Evolutionary conservation across 768 basidiomycete genomes (phyloP), one percentile per base, ranked within the genome.

Genomic region (Tulasnella sp.): DNA sequence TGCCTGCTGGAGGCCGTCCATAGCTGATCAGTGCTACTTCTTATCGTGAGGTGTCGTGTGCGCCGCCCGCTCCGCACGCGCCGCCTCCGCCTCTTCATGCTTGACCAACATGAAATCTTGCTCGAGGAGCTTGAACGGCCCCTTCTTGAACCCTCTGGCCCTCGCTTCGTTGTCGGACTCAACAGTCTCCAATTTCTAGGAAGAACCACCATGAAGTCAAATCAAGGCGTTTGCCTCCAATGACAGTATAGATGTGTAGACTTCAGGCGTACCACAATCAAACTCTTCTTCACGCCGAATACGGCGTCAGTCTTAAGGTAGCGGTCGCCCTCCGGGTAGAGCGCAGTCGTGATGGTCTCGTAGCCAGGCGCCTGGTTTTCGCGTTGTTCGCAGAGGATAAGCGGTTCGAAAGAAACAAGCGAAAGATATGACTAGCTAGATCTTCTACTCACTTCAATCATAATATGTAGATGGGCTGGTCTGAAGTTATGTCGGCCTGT

Each of bases 391-490:
- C 34, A 29, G 55, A 55, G 27, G 10, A 45, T 41, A 41, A 38
- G 45, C 12, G 53, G 12, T 12, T 15, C 12, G 12, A 12, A 15
- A 17, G 15, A 45, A 15, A 19, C 45, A 62, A n/a, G 12, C 44
- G 41, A 27, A 9, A 15, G 12, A 12, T 11, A 10, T 1, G 19
- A n/a, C n/a, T n/a, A n/a, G n/a, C 11, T 45, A 22, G 27, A n/a
- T 7, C 10, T 1, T 29, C 8, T 21, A 63, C 50, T 11, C 44
- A 65, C 65, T 53, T 82, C 71, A 57, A 89, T 73, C 73, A 81
- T 75, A 61, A 91, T 70, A 68, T 92, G 90, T 50, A 92, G 66
- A 68, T 92, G 90, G 46, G 79, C 86, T 10, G 90, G 90, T 12
- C 90, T 77, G 73, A 82, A 82, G 60, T 82, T 80, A 65, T 92